A percentile compares a stretch with the other conserved stretches of the same genome.
Evolutionary conservation across 768 basidiomycete genomes (phyloP).

Genomic region (Botryobasidium botryosum): DNA sequence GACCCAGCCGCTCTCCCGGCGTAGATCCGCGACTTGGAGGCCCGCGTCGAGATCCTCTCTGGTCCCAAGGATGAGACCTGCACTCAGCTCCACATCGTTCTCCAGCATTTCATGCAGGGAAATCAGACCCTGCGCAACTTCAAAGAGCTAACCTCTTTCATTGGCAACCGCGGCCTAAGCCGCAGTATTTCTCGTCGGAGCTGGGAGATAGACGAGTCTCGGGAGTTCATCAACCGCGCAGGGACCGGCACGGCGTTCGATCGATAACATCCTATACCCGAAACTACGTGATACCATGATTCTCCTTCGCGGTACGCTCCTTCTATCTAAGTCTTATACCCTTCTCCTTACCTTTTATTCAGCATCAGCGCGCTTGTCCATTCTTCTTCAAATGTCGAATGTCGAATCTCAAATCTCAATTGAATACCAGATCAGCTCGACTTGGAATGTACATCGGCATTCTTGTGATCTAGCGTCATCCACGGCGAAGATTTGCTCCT

Average conservation of each 20-base stretch:
- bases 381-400: slow-evolving; percentile 5
- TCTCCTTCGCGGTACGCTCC: slow-evolving; percentile 50
- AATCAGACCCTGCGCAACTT: slow-evolving; percentile 71
- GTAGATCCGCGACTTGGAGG: slow-evolving; percentile 95
- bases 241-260: slow-evolving; percentile 93
- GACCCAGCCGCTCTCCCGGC: no score
- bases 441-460: slow-evolving; percentile 64
- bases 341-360: no score
- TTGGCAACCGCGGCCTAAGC: slow-evolving; percentile 74
- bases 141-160: slow-evolving; percentile 57
- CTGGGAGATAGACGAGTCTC: slow-evolving; percentile 62
- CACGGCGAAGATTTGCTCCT: slow-evolving; percentile 88
- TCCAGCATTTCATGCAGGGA: slow-evolving; percentile 75
- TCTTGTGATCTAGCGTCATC: slow-evolving; percentile 47
- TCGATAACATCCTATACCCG: slow-evolving; percentile 79
- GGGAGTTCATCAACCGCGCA: slow-evolving; percentile 62
- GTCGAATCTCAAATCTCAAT: slow-evolving; percentile 15
- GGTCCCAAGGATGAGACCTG: slow-evolving; percentile 83
- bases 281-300: slow-evolving; percentile 86
- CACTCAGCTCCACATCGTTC: slow-evolving; percentile 62
- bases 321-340: no score
- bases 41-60: slow-evolving; percentile 85
- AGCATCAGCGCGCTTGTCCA: no score
- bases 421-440: slow-evolving; percentile 46
- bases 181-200: slow-evolving; percentile 57